Base-by-base conservation (phyloP, 2,329 filamentous ascomycete species). In the Graphiopsis chlorocephala region DNA sequence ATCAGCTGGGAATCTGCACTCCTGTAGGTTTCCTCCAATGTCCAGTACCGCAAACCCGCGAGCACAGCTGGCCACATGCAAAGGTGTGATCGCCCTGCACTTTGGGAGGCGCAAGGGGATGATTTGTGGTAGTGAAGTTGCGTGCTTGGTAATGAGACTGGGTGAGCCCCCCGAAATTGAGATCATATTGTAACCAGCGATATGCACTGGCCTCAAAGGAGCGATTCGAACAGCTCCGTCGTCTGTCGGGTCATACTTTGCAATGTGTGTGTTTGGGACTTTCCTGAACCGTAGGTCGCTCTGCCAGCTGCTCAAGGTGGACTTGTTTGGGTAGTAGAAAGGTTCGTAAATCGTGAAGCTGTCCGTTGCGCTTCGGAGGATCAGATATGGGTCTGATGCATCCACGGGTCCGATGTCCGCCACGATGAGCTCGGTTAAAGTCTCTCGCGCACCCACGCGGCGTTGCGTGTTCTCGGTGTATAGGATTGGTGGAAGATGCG, bases 311-410 rank as follows among this genome's bases (percentile, higher is more conserved):
- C 64, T 63, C 12, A 50, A 12, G 26, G 28, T 25, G 4, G 63
- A n/a, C 1, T 48, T 42, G n/a, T 47, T 55, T 28, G 66, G 65
- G 80, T 80, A 74, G 48, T 86, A 83, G 70, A 92, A 90, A 1
- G 94, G 93, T 74, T 95, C 88, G 75, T 98, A 99, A 53, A 98
- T 85, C 12, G 90, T 90, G 35, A 98, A 80, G 73, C 98, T 93
- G 68, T 97, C 90, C 65, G 87, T 89, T 11, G 86, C 84, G 57
- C 92, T 92, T 59, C 94, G 90, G 29, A 93, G 81, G 70, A 98
- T 88, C 23, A 99, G 81, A 75, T 96, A 92, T 7, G 94, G 92
- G 2, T 85, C 86, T 66, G 85, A 88, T 25, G 84, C 83, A 11
- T 86, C 87, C 4, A 83, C 79, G 72, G 97, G 92, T 28, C 95